phyloP scores from a whole-genome alignment of 2,329 filamentous ascomycete species.

The Periconia sp. region DNA sequence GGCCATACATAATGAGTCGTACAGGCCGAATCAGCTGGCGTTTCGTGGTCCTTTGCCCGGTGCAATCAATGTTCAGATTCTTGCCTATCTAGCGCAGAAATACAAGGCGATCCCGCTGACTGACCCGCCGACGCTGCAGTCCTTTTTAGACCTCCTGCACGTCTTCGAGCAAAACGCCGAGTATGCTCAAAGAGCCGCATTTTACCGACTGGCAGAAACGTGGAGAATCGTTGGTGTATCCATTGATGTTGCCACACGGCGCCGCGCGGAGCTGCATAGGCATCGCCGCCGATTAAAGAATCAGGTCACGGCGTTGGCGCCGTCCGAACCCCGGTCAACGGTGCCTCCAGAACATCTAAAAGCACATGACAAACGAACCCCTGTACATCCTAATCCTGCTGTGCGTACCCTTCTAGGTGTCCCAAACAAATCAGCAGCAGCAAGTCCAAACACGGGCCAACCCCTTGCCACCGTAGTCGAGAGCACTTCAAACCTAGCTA shows the following conservation, averaged over 20 bases:
- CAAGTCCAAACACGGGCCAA: conserved; percentile 19
- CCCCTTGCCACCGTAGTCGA: conserved; percentile 47
- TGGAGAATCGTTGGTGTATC: conserved; percentile 63
- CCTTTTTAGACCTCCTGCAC: conserved; percentile 43
- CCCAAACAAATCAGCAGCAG: conserved; percentile 35
- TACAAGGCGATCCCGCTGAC: conserved; percentile 49
- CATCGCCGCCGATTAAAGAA: conserved; percentile 29
- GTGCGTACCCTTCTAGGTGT: conserved; percentile 40
- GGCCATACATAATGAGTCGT: conserved; percentile 47
- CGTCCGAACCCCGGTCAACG: conserved; percentile 14
- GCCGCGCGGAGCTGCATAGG: conserved; percentile 42
- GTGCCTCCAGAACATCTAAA: conserved; percentile 20
- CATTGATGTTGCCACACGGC: conserved; percentile 56
- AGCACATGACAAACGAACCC: conserved; percentile 28
- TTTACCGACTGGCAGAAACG: conserved; percentile 61
- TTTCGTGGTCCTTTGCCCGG: conserved; percentile 58
- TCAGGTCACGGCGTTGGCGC: conserved; percentile 18
- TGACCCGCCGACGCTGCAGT: conserved; percentile 46
- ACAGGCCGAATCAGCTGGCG: conserved; percentile 54
- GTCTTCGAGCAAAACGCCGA: conserved; percentile 61
- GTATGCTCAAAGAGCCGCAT: conserved; percentile 57
- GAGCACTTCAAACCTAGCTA: conserved; percentile 62
- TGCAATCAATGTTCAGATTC: conserved; percentile 41
- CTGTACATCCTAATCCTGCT: conserved; percentile 34
- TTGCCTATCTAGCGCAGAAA: conserved; percentile 52